Conservation (phyloP, 495 filamentous ascomycete genomes). For the Aspergillus haitiensis region DNA sequence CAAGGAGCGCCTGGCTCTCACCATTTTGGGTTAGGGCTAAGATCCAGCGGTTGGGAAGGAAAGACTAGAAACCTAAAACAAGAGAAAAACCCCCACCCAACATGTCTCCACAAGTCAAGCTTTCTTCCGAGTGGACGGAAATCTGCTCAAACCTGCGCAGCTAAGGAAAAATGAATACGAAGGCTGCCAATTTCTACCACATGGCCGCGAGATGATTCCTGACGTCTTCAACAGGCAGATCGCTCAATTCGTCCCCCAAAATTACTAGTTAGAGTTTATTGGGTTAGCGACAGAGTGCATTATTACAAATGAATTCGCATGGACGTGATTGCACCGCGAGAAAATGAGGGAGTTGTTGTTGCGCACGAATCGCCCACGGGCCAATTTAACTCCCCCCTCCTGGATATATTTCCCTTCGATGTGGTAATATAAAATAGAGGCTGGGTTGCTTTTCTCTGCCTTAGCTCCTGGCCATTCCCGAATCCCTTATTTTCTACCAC, state of each 20-base stretch:
- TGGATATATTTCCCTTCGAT: not conserved
- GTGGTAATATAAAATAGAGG: not conserved
- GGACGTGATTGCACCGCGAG: not conserved
- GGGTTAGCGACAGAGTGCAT: not conserved
- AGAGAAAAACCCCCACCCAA: not conserved
- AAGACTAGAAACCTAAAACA: not conserved
- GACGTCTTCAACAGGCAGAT: too few species aligned
- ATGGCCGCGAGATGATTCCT: not conserved
- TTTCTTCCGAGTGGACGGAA: not conserved
- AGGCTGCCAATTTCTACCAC: not conserved
- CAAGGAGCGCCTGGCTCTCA: not conserved
- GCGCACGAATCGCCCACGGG: not conserved
- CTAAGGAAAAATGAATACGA: not conserved
- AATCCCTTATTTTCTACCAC: not conserved
- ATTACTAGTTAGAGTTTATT: not conserved
- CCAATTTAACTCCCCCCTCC: not conserved
- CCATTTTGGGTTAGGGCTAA: not conserved
- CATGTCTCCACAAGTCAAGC: not conserved
- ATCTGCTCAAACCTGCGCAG: slow-evolving; percentile 15
- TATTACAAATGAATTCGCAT: not conserved
- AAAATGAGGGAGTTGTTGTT: not conserved
- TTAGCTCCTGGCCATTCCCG: not conserved
- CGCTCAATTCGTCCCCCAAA: not conserved
- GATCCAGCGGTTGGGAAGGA: not conserved
- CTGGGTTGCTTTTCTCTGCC: not conserved